Evolutionary conservation across 2,329 filamentous ascomycete species (phyloP), one percentile per base, ranked within the genome.

Genomic region (Sclerotinia minor): DNA sequence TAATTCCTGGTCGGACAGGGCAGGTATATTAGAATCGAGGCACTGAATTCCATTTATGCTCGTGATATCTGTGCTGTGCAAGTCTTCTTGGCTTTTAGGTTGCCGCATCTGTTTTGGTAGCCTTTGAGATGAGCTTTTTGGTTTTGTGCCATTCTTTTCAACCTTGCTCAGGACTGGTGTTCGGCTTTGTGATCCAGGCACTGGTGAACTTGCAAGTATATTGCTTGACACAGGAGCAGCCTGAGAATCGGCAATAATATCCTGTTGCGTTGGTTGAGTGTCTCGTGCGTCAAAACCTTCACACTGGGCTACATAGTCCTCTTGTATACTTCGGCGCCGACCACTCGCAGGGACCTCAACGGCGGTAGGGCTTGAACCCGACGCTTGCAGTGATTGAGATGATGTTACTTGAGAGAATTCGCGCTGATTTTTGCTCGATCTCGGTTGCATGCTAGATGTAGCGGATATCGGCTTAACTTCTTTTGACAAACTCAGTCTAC

Each of bases 191-290:
- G 19, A 19, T 45, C 19, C 49, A 8, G 35, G n/a, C 4, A 52
- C 24, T 45, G 58, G 65, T 21, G 65, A 64, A 32, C 65, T 67
- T 64, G 21, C 26, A 54, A 19, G 29, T 21, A 55, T 8, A 24
- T 55, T 49, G 55, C 47, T 67, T 6, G 58, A 52, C 35, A 64
- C 35, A 29, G 49, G 49, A 64, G 21, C 38, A n/a, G 26, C 67
- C 66, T 76, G 74, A 21, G 74, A 75, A 64, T 76, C 74, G 5
- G 71, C 71, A 64, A 77, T 69, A 3, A 75, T 59, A n/a, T 74
- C 71, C 35, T 72, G 67, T 47, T 69, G 71, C 38, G 59, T 63
- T 53, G 63, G 63, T 41, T 75, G 73, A 7, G 72, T 73, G 69
- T 74, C 73, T 49, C 70, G 67, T 15, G 73, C 71, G 69, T 76